These are phyloP conservation scores for Asterochloris erici DNA, from an alignment of 139 green algal species.

Conservation along the genomic window DNA sequence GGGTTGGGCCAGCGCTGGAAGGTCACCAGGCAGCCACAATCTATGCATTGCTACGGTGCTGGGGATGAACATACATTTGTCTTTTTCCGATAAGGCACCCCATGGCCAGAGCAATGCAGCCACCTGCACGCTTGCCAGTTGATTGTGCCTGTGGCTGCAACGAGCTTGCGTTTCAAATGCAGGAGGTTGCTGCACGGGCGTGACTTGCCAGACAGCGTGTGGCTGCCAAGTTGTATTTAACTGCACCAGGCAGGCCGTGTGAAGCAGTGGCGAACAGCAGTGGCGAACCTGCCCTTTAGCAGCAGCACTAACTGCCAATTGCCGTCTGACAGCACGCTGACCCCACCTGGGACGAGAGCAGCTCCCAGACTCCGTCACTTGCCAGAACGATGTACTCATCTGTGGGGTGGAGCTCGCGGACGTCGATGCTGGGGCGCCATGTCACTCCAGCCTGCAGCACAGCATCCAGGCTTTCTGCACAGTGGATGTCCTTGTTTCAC, in stretches of 20 bases:
- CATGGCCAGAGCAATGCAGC: no score
- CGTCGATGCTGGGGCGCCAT: neutral
- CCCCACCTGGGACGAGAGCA: constrained; percentile 9
- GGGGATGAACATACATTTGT: neutral
- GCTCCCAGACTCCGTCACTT: neutral
- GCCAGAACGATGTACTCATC: neutral
- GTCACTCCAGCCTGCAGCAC: neutral
- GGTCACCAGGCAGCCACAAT: neutral
- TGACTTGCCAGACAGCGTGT: neutral
- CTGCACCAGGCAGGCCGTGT: neutral
- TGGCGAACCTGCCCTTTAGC: no score
- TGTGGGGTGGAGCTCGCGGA: neutral
- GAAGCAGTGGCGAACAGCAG: neutral
- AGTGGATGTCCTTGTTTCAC: no score
- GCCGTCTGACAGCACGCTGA: neutral
- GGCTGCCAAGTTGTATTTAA: no score
- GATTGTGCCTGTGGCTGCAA: no score
- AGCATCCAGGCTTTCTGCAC: no score
- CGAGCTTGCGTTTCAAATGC: neutral
- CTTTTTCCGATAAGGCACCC: neutral
- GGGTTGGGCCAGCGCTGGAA: neutral
- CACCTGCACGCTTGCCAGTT: no score
- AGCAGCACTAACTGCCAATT: no score
- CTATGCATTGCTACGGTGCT: neutral
- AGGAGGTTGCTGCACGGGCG: neutral